Evolutionary conservation across 768 basidiomycete genomes (phyloP), one percentile per base, ranked within the genome.

Genomic region (Rhodotorula taiwanensis): DNA sequence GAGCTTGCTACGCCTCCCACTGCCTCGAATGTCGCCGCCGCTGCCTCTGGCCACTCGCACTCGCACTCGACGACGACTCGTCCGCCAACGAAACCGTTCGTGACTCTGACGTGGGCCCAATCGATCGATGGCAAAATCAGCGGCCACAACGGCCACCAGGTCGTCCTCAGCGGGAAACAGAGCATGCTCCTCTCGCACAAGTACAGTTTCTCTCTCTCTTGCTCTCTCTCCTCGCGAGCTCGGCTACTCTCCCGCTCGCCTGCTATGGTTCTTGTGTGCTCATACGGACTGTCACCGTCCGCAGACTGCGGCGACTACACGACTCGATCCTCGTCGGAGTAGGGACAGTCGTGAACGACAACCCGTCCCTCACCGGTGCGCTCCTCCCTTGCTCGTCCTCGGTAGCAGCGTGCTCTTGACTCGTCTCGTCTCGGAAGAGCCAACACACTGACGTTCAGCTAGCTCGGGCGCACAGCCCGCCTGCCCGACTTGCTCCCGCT

Each of bases 351-450:
- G 76, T 90, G 49, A 89, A 90, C 64, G 94, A 99, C 72, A 81
- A 99, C 74, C 94, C 94, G 7, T 88, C 95, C 72, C 79, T 99
- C n/a, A 94, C 93, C 70, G 84, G 93, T 89, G 70, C 69, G 83
- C 74, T 47, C 33, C 83, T 83, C 33, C 81, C 72, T 78, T 87
- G 28, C 83, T 83, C 4, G 72, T 78, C 20, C 30, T 13, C 51
- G 20, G 9, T 6, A 25, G 28, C 41, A 34, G 2, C 28, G n/a
- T 9, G 31, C 30, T 13, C 39, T 21, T n/a, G 20, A n/a, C n/a
- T 39, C 11, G 41, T 20, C 41, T 41, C 41, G 41, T 11, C 20
- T 27, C 9, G 18, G 6, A 18, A 42, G n/a, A n/a, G n/a, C n/a
- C n/a, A n/a, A n/a, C 42, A 18, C 9, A 0, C 23, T 28, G 34